Evolutionary conservation across 257 asterid species (phyloP), one percentile per base, ranked within the genome.

Genomic region (Perilla frutescens): DNA sequence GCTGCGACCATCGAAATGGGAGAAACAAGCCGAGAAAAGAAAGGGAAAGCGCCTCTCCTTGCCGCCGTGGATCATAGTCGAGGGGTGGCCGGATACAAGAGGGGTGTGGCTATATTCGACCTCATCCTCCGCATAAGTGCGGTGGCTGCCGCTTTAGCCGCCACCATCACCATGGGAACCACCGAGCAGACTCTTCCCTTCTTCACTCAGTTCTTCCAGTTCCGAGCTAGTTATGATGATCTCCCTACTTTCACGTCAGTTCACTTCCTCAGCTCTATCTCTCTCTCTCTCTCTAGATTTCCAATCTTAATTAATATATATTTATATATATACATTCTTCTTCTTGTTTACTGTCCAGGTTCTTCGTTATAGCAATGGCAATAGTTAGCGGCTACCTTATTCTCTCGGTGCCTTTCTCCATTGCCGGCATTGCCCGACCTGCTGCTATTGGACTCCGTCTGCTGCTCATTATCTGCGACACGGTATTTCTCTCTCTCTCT

Each of bases 161-260:
- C 98, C 43, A 77, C 96, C 29, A 75, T 89, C 15, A 39, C 82
- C 75, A 93, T 93, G 98, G 96, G 84, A 53, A 91, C 96, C 47
- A 58, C 96, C n/a, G 90, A 91, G 62, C 84, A 93, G 66, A 89
- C 96, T 2, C 96, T 91, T n/a, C 98, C 97, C 0, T 91, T 93
- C 74, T 89, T 88, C 88, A 91, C 96, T 15, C 98, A 91, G 71
- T 93, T 91, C 92, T 91, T 93, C 82, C 98, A 93, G 82, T 93
- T 93, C 75, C 83, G 76, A 78, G 97, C 96, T 58, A 87, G 93
- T 61, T 93, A 91, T 10, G 92, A 91, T 7, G 97, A 93, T 74
- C 85, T 93, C 53, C 89, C 96, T 0, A 75, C 96, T 81, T 91
- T 91, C 85, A 31, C 86, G 98, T 91, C 64, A 83, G 96, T 55